These are phyloP conservation scores for Trypanosoma avium DNA, from an alignment of 208 protist genomes.

Conservation along the genomic window DNA sequence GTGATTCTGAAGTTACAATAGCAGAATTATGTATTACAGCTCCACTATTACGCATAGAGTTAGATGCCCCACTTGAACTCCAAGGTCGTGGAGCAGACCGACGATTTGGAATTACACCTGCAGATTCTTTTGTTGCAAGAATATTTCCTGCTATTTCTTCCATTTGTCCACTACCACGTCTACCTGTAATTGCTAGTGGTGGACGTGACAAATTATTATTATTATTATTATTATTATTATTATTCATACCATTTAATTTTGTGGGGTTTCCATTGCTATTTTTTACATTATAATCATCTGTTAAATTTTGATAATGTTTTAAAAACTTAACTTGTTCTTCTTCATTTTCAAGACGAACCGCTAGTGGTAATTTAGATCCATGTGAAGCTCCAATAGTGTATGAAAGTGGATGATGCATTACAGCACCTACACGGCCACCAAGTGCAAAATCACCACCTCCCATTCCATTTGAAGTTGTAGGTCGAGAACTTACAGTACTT, in stretches of 20 bases:
- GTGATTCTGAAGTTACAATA: not conserved
- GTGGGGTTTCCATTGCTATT: too few relatives aligned
- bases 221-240: not conserved
- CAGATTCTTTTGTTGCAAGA: conserved; percentile 52
- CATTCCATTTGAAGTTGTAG: not conserved
- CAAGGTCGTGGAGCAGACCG: not conserved
- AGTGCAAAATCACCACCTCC: conserved; percentile 63
- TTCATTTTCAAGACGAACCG: conserved; percentile 70
- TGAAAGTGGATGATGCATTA: conserved; percentile 75
- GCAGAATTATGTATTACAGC: not conserved
- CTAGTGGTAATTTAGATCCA: conserved; percentile 54
- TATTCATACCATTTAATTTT: too few relatives aligned
- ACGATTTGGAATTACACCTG: conserved; percentile 71
- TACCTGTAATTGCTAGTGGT: not conserved
- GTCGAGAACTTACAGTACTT: not conserved
- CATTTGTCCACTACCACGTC: not conserved
- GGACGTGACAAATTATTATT: conserved; percentile 3
- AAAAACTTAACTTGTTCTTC: conserved; percentile 69
- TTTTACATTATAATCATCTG: conserved; percentile 39
- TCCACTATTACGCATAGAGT: not conserved
- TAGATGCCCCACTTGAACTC: not conserved
- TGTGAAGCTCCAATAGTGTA: conserved; percentile 65
- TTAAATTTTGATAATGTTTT: conserved; percentile 48
- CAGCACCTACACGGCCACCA: conserved; percentile 66
- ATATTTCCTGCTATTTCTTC: conserved; percentile 32